Conservation (phyloP, 1,284 basidiomycete genomes). For the Mrakiaceae sp. region DNA sequence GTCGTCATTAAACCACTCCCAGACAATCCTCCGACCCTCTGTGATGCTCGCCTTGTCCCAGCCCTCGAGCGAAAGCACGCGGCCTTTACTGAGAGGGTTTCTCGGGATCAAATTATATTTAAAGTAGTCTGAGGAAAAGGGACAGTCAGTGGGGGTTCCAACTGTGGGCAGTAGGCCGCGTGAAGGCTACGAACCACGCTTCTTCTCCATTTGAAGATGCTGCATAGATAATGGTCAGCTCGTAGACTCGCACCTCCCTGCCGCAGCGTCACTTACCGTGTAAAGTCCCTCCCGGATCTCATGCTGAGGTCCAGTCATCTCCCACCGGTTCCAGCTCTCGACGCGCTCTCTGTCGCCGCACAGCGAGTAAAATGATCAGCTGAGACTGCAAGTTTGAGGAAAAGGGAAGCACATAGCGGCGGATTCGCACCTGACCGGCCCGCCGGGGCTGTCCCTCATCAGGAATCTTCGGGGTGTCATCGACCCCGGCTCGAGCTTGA, state of each 20-base stretch:
- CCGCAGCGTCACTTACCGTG: not conserved
- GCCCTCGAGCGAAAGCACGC: not conserved
- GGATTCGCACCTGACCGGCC: not conserved
- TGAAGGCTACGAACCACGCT: not conserved
- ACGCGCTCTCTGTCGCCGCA: not conserved
- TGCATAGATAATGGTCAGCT: not conserved
- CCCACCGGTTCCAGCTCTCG: not conserved
- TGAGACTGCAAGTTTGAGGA: no score
- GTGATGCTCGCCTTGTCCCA: not conserved
- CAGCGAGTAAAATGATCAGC: no score
- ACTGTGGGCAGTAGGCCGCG: no score
- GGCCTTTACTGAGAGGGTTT: slow-evolving; percentile 2
- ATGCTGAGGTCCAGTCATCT: not conserved
- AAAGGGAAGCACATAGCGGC: no score
- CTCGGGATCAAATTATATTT: not conserved
- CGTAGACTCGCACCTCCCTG: not conserved
- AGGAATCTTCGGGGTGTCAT: not conserved
- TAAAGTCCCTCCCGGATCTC: not conserved
- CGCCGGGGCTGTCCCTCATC: slow-evolving; percentile 33
- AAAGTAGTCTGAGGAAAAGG: not conserved
- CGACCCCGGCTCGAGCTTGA: not conserved
- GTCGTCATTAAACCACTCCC: slow-evolving; percentile 32
- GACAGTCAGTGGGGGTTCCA: no score
- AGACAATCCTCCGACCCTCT: not conserved
- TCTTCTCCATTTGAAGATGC: not conserved